phyloP scores from a whole-genome alignment of 1,284 basidiomycete genomes.

The Ganoderma leucocontextum region DNA sequence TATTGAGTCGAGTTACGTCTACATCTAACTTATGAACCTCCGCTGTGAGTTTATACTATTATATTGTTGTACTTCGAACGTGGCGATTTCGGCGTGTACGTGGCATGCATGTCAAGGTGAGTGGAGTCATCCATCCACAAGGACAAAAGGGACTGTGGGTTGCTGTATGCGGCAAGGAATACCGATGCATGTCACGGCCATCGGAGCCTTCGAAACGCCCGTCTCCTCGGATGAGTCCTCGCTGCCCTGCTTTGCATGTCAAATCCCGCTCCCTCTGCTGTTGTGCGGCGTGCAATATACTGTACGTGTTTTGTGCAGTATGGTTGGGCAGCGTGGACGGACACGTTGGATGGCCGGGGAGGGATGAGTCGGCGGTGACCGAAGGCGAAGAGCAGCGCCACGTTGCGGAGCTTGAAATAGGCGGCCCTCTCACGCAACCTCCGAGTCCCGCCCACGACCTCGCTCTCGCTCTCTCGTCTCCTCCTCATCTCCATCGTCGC shows the following conservation, averaged over 20 bases:
- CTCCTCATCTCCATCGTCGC: conserved; percentile 29
- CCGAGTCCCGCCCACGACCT: conserved; percentile 29
- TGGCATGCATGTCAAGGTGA: background rate
- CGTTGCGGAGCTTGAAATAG: conserved; percentile 40
- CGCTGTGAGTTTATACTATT: background rate
- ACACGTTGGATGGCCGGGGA: background rate
- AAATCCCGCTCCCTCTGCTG: background rate
- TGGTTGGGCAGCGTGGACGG: background rate
- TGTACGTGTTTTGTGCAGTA: background rate
- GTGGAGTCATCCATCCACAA: background rate
- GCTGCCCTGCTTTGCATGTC: background rate
- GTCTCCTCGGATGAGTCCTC: no score
- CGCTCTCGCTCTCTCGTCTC: conserved; percentile 36
- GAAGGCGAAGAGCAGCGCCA: conserved; percentile 32
- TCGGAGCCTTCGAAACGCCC: background rate
- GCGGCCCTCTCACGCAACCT: conserved; percentile 34
- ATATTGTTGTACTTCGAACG: background rate
- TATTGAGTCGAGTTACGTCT: background rate
- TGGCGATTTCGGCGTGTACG: background rate
- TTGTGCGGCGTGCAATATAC: background rate
- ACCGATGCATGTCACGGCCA: no score
- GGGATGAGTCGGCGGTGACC: conserved; percentile 10
- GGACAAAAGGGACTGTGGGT: background rate
- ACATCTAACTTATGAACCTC: background rate
- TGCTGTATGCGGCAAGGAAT: background rate